Evolutionary conservation across 2,329 filamentous ascomycete genomes (phyloP).

Genomic region (Aspergillus sp.): DNA sequence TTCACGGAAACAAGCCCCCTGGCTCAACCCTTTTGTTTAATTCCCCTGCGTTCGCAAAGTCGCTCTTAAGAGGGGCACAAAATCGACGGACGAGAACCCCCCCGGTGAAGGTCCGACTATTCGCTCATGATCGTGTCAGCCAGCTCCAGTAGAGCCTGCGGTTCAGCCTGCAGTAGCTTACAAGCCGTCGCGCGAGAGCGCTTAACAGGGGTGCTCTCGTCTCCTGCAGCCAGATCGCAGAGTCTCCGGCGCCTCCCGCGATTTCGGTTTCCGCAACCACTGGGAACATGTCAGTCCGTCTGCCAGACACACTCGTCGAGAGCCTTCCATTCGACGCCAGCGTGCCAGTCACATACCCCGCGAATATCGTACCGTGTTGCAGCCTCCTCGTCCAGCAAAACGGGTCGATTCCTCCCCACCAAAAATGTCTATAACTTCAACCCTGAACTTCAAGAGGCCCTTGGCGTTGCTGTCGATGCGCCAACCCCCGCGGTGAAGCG

Average conservation of each 20-base stretch:
- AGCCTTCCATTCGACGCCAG: slow-evolving; percentile 31
- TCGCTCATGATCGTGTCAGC: slow-evolving; percentile 34
- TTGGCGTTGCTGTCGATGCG: slow-evolving; percentile 36
- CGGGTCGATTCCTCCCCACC: slow-evolving; percentile 65
- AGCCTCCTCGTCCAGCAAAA: slow-evolving; percentile 74
- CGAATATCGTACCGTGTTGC: slow-evolving; percentile 68
- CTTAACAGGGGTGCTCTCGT: slow-evolving; percentile 18
- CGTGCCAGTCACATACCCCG: slow-evolving; percentile 28
- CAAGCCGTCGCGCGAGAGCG: slow-evolving; percentile 25
- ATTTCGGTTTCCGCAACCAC: slow-evolving; percentile 8
- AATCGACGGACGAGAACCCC: slow-evolving; percentile 20
- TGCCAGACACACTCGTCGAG: slow-evolving; percentile 10
- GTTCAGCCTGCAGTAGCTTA: slow-evolving; percentile 34
- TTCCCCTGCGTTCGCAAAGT: neutral
- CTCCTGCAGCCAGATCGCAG: slow-evolving; percentile 9
- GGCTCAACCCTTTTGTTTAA: neutral
- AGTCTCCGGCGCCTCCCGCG: slow-evolving; percentile 13
- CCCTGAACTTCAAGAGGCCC: slow-evolving; percentile 41
- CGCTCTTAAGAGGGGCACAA: slow-evolving; percentile 19
- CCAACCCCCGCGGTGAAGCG: slow-evolving; percentile 56
- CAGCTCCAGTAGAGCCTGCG: slow-evolving; percentile 32
- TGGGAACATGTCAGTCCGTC: neutral
- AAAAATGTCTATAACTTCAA: slow-evolving; percentile 73
- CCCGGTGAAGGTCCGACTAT: slow-evolving; percentile 22
- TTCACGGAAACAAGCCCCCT: neutral